Evolutionary conservation across 2,329 filamentous ascomycete genomes (phyloP), one percentile per base, ranked within the genome.

Genomic region (Aspergillus sojae): DNA sequence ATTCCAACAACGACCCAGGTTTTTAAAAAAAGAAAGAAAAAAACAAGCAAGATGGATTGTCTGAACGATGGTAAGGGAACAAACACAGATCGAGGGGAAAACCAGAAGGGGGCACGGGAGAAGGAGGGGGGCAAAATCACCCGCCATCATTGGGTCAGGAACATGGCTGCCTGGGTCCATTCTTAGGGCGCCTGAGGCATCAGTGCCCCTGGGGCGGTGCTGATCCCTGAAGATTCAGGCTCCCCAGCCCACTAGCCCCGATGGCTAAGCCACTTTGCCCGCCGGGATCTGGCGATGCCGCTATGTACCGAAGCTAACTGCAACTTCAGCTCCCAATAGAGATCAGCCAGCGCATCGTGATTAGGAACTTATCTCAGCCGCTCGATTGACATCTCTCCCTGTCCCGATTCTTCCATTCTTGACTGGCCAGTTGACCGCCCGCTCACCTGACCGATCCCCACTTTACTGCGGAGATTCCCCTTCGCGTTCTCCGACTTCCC

Each of bases 131-230:
- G 26, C 32, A 55, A 48, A 58, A 54, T 34, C 39, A 23, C 30
- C 58, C 34, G 3, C 43, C 34, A 21, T 63, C 58, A 68, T 66
- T 68, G 66, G 65, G 39, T 62, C 64, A 64, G 64, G 67, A 64
- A 66, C 65, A 41, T 61, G 28, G 57, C 52, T 58, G 62, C 52
- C 52, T 57, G 26, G 26, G 23, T 57, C 52, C 56, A 52, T 57
- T 6, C 16, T 3, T 58, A 54, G n/a, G 32, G 6, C 16, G 56
- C 63, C 61, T 67, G 36, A 63, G 54, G 56, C 60, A 59, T 5
- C 5, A 28, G 58, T 21, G 43, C 41, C 32, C 39, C 19, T 32
- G 62, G 48, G 64, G 64, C 59, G 59, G 64, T 66, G 64, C 48
- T 53, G 14, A 41, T 19, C 16, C 43, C 28, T 28, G 43, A 45